phyloP scores from a whole-genome alignment of 2,329 filamentous ascomycete species.

The Elsinoe perseae region DNA sequence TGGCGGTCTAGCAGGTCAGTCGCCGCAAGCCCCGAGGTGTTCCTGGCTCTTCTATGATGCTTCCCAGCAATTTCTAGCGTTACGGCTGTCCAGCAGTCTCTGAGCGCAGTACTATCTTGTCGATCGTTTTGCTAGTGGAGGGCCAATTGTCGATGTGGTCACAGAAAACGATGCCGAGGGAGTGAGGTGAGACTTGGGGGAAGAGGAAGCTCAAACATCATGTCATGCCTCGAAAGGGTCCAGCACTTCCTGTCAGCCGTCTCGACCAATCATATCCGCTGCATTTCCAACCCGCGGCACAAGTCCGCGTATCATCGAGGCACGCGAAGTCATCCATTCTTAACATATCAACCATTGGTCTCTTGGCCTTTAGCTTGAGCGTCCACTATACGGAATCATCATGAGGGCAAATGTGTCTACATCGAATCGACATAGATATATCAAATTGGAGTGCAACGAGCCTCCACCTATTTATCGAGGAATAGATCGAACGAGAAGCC shows the following conservation, averaged over 20 bases:
- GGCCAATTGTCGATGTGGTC: not conserved
- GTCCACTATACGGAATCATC: too few species aligned
- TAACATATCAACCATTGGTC: too few species aligned
- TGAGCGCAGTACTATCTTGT: not conserved
- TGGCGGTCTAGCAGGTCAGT: not conserved
- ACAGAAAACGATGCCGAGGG: not conserved
- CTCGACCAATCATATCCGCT: not conserved
- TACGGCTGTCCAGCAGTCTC: not conserved
- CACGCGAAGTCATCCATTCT: too few species aligned
- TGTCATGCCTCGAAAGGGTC: not conserved
- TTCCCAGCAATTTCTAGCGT: not conserved
- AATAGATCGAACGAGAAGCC: too few species aligned
- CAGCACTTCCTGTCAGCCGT: not conserved
- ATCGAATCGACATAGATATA: too few species aligned
- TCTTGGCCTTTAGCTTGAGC: too few species aligned
- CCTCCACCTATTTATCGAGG: too few species aligned
- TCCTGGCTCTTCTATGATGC: not conserved
- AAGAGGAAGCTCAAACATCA: conserved; percentile 1
- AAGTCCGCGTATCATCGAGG: too few species aligned
- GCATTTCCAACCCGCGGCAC: not conserved
- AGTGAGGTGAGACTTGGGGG: not conserved
- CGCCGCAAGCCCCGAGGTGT: not conserved
- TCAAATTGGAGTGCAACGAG: too few species aligned
- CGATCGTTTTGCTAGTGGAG: not conserved
- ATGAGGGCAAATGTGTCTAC: too few species aligned